Evolutionary conservation across 805 yeast genomes (phyloP), one percentile per base, ranked within the genome.

Genomic region (Zygotorulaspora sp.): DNA sequence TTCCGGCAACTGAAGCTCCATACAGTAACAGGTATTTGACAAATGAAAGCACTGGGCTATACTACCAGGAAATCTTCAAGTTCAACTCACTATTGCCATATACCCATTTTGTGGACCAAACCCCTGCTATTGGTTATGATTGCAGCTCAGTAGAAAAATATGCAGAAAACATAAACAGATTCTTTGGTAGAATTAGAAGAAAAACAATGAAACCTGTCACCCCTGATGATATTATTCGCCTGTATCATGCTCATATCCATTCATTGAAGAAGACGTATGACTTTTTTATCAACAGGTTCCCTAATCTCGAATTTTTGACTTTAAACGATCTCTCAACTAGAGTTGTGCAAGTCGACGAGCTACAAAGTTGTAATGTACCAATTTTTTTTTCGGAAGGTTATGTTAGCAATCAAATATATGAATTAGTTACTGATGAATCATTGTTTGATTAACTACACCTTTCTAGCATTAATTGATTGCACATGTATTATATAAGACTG

Each of bases 101-200:
- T 40, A 56, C 67, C 4, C 61, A 57, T 29, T 57, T 62, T 11
- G 49, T 64, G 30, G 69, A 62, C 28, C 43, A 37, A 14, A 54
- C 49, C 34, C 70, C 71, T 7, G 48, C 67, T 2, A 62, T 66
- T n/a, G 61, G 61, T 15, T 63, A 55, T 15, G 55, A 62, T 15
- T 49, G 61, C 2, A 60, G 53, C 26, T 54, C 59, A 11, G 38
- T 63, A 9, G 45, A 49, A 3, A 43, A 48, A 2, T 56, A 57
- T 32, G 51, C 58, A 1, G 31, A 38, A 2, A 48, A 51, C 13
- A 50, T 58, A 19, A 66, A 65, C 33, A 38, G 36, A 5, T 30
- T 53, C 3, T 36, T 50, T 3, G 34, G 39, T 6, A 49, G 54
- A 22, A 36, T 50, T 3, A 33, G 39, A 8, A 49, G 54, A 22